Evolutionary conservation across 352 stramenopile genomes (phyloP).

Genomic region (Phytopythium kandeliae): DNA sequence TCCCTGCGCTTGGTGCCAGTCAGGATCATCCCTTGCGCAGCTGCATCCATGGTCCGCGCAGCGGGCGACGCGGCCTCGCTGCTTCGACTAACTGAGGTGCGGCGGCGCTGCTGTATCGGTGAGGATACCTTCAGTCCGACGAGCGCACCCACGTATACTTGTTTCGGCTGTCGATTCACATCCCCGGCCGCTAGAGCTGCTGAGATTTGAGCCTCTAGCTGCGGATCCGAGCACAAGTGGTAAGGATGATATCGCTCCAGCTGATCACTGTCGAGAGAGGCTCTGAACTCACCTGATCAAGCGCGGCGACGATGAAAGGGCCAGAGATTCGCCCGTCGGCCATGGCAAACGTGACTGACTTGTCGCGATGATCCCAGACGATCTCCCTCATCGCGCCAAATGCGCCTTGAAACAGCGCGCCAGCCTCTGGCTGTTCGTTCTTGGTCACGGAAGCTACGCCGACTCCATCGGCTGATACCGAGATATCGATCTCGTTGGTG

Average conservation of each 20-base stretch:
- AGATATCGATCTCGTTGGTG: not conserved
- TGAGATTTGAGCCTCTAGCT: conserved; percentile 42
- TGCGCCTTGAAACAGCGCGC: conserved; percentile 35
- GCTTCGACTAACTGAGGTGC: conserved; percentile 5
- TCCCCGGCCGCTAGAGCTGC: conserved; percentile 19
- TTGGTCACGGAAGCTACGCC: not conserved
- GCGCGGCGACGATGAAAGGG: conserved; percentile 35
- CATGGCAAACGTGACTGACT: conserved; percentile 40
- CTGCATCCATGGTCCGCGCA: not conserved
- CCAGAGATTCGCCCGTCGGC: conserved; percentile 22
- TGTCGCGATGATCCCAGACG: conserved; percentile 62
- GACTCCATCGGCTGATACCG: not conserved
- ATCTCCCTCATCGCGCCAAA: conserved; percentile 49
- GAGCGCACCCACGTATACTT: conserved; percentile 64
- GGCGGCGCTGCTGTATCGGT: conserved; percentile 57
- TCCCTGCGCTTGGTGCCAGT: conserved; percentile 36
- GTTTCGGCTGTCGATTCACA: conserved; percentile 25
- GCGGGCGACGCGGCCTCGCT: not conserved
- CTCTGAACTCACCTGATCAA: conserved; percentile 18
- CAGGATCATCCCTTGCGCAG: conserved; percentile 15
- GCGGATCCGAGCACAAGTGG: not conserved
- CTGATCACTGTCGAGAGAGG: too few species aligned
- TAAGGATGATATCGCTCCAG: not conserved
- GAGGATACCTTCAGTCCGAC: conserved; percentile 52
- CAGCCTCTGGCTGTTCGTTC: conserved; percentile 12